Conservation (phyloP, 2,329 filamentous ascomycete species). For the Ceratocystis destructans region DNA sequence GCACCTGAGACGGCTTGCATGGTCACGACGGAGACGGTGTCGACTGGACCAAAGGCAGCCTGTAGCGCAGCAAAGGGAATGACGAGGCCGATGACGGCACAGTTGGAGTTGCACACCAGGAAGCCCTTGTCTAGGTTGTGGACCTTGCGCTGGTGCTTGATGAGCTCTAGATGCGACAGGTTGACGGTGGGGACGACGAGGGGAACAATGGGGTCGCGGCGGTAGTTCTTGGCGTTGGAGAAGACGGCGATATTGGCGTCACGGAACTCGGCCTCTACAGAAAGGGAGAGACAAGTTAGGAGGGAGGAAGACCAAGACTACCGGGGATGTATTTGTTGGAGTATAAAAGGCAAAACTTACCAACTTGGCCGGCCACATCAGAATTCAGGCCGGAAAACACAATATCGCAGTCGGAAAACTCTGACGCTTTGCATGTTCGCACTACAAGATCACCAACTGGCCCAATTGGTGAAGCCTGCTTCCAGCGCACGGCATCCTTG, state of each 20-base stretch:
- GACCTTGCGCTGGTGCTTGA: conserved; percentile 71
- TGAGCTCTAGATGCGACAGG: conserved; percentile 70
- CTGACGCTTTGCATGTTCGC: conserved; percentile 65
- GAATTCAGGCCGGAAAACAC: conserved; percentile 88
- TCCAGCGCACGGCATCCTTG: conserved; percentile 88
- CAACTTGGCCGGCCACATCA: conserved; percentile 82
- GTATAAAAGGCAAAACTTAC: conserved; percentile 34
- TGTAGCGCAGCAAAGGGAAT: conserved; percentile 89
- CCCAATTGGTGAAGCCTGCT: conserved; percentile 75
- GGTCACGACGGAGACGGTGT: conserved; percentile 65
- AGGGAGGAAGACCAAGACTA: neutral
- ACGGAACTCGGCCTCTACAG: conserved; percentile 73
- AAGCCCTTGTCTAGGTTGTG: conserved; percentile 70
- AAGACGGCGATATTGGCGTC: conserved; percentile 82
- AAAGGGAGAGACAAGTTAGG: neutral
- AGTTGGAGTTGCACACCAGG: conserved; percentile 95
- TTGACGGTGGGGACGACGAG: conserved; percentile 94
- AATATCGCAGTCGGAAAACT: conserved; percentile 82
- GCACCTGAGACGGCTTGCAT: conserved; percentile 91
- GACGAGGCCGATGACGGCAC: conserved; percentile 89
- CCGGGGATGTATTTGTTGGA: neutral
- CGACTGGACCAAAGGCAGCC: conserved; percentile 70
- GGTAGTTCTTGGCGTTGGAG: conserved; percentile 96
- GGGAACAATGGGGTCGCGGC: conserved; percentile 76
- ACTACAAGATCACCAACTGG: conserved; percentile 69